Evolutionary conservation across 1,284 basidiomycete species (phyloP), one percentile per base, ranked within the genome.

Genomic region (Gomphus bonarii): DNA sequence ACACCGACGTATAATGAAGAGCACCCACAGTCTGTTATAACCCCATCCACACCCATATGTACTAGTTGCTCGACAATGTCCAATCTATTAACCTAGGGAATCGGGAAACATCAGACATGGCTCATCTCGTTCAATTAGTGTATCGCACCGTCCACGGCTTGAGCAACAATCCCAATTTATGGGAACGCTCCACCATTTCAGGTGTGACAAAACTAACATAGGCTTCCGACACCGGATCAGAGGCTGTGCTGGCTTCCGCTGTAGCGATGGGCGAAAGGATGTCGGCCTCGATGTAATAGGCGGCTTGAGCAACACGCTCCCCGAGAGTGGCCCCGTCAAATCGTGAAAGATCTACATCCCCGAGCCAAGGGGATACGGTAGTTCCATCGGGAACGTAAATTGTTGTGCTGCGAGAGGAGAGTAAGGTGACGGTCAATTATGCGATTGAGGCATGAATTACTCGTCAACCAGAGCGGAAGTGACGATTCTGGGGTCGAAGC

Each of bases 181-280:
- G 85, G 0, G 87, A 82, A 56, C 75, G 73, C 44, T 78, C 72
- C 35, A 91, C 75, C 86, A 90, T 88, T 28, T 74, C 75, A 63
- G 74, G 69, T 3, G 83, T 87, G 3, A 79, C 80, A 65, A 90
- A 88, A 1, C 79, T 66, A 33, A 76, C 67, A 62, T 75, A 82
- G 1, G 75, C 79, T 0, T 68, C 63, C 54, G 73, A 67, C 1
- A 66, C 65, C 0, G 79, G 77, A 60, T 84, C 81, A 0, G 66
- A 53, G 3, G 68, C 70, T 11, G 74, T 69, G 28, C 72, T 72
- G 57, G 63, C 61, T 51, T 65, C 67, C 33, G 73, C 67, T 20
- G 72, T 73, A 1, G 74, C 82, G 14, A 73, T 71, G 11, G 88
- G 84, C 1, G 85, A 88, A 16, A 91, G 67, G 52, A 87, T 76